Evolutionary conservation across 176 grass and related monocot genomes (phyloP), one percentile per base, ranked within the genome.

Genomic region (Carex kokanica): DNA sequence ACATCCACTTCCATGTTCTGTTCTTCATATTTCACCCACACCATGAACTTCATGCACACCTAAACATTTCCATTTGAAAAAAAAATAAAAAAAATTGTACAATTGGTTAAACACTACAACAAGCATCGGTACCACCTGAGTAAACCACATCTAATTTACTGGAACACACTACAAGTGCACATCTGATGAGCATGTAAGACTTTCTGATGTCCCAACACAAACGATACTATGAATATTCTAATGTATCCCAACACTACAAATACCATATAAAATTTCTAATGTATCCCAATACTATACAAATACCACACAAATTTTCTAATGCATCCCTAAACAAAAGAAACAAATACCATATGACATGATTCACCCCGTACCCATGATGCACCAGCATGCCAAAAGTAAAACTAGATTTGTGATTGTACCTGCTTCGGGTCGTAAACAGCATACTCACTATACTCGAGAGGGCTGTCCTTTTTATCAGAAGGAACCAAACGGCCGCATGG

Each of bases 21-120:
- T 84, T 94, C 92, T 79, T 98, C 87, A 67, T 95, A 93, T 89
- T 82, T 94, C 74, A 98, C 90, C 0, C 78, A 89, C 3, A 95
- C 92, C 61, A 95, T 77, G 79, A 98, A 98, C 63, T 85, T 88
- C 34, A 94, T 91, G 84, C 90, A 90, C 67, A 90, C 92, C 95
- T 94, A 56, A 59, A 80, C 8, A 55, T 27, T 36, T 34, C 2
- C 17, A 36, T 74, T 74, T 74, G 9, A 2, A 27, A 65, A 52
- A 74, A 21, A 27, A n/a, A n/a, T n/a, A n/a, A n/a, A n/a, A n/a
- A n/a, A 25, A 12, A 73, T 45, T 73, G 69, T 13, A 23, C 24
- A 74, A 4, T 51, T 0, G 7, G 11, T 25, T 52, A 13, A 20
- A 27, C 21, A 27, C 13, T 24, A 11, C 70, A 74, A 12, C 0